Percentiles rank a stretch among this genome's conserved stretches.
These are phyloP conservation scores for Eremothecium coryli DNA, from an alignment of 1,139 yeast species.

Conservation along the genomic window DNA sequence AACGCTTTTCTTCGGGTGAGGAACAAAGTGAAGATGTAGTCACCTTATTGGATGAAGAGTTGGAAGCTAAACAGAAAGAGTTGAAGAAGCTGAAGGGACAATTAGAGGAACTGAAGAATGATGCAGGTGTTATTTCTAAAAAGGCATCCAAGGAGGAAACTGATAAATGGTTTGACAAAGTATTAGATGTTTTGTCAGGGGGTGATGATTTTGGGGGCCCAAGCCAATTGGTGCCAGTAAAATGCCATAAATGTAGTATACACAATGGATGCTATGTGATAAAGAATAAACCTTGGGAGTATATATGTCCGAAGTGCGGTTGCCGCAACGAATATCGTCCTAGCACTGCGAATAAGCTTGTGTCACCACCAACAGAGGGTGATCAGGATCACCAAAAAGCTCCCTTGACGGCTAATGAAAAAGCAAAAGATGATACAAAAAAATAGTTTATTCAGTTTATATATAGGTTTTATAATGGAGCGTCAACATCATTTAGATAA, in stretches of 20 bases:
- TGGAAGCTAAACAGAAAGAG: constrained; percentile 37
- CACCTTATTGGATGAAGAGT: constrained; percentile 32
- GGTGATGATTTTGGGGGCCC: constrained; percentile 23
- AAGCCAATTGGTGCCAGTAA: constrained; percentile 12
- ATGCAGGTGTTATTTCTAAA: constrained; percentile 1
- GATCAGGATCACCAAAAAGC: no score
- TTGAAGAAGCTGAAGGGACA: constrained; percentile 34
- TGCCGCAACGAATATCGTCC: constrained; percentile 9
- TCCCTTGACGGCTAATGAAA: no score
- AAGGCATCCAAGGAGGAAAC: constrained; percentile 14
- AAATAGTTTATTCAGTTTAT: no score
- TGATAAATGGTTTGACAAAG: constrained; percentile 29
- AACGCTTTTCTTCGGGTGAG: constrained; percentile 47
- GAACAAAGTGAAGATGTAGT: constrained; percentile 30
- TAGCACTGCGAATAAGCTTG: no score
- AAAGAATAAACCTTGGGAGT: constrained; percentile 46
- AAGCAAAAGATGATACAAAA: no score
- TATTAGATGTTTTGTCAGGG: constrained; percentile 25
- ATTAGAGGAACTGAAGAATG: constrained; percentile 19
- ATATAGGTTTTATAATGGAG: no score
- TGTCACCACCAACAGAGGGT: no score
- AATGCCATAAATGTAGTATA: constrained; percentile 22
- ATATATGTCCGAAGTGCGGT: constrained; percentile 70
- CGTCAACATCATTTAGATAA: constrained; percentile 40
- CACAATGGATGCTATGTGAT: constrained; percentile 23